Evolutionary conservation across 805 yeast species (phyloP), one percentile per base, ranked within the genome.

Genomic region (Isabelozyma gotoi): DNA sequence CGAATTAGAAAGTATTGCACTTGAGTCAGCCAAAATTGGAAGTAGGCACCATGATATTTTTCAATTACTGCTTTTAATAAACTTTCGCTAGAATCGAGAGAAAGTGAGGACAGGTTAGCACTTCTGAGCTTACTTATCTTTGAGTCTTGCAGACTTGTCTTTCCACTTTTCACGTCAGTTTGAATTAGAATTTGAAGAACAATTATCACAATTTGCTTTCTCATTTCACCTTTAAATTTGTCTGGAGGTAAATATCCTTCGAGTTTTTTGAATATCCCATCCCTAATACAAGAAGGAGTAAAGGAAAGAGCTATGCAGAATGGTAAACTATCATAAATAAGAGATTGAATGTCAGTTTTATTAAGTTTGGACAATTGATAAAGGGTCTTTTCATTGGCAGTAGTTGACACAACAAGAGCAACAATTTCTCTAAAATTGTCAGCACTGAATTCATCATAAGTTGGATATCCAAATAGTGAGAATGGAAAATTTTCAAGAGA

Each of bases 251-350:
- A 50, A 4, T 43, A 16, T 2, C 32, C 8, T 14, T 47, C 32
- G 47, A 53, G 24, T 7, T 33, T 27, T 4, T 49, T 54, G 29
- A 63, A 67, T 0, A 73, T 52, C 4, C 60, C 60, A 40, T 63
- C 58, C 43, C 75, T 53, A 1, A 57, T 39, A 0, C 81, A 80
- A 27, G 56, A 57, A 11, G 56, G 58, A 0, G 77, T 58, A 47
- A 63, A 78, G 0, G 80, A 60, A 16, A 79, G 49, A 0, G 84
- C 71, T 1, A 81, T 59, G 0, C 70, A 50, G n/a, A 62, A 42
- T 0, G 77, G 59, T 5, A 76, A 42, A 20, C 74, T 56, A 8
- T 67, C 70, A 4, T 50, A 45, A 7, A 65, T 47, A 7, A 74
- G 27, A 10, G 60, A 42, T 15, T 43, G 36, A 3, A 39, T 8